Percentiles rank a stretch among this genome's conserved stretches.
These are phyloP conservation scores for Cordyceps cateniannulata DNA, from an alignment of 2,329 filamentous ascomycete species.

Conservation along the genomic window DNA sequence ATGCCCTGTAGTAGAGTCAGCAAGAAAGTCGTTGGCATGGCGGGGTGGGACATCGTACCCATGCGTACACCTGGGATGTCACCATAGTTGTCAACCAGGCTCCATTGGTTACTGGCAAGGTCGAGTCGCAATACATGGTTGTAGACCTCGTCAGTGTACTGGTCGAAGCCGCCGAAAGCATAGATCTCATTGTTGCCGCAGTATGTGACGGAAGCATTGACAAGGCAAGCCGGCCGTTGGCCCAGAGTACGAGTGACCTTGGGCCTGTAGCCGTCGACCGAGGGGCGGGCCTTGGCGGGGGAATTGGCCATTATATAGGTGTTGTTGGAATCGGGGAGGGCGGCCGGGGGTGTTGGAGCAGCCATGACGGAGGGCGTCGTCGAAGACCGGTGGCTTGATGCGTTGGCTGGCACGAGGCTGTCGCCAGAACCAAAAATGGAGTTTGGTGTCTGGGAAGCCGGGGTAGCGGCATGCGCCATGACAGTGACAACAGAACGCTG, in stretches of 20 bases:
- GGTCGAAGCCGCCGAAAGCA: conserved; percentile 96
- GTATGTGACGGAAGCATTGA: conserved; percentile 98
- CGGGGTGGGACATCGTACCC: conserved; percentile 50
- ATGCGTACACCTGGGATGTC: conserved; percentile 96
- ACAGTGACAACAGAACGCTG: conserved; percentile 11
- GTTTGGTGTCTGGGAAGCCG: conserved; percentile 30
- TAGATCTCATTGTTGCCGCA: conserved; percentile 97
- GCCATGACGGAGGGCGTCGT: conserved; percentile 20
- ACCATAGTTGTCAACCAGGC: conserved; percentile 93
- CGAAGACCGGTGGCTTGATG: conserved; percentile 23
- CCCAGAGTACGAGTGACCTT: conserved; percentile 73
- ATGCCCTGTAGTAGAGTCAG: conserved; percentile 56
- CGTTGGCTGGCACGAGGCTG: conserved; percentile 16
- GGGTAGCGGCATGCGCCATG: conserved; percentile 41
- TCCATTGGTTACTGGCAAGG: conserved; percentile 85
- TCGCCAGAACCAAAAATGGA: conserved; percentile 41
- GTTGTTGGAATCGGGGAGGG: conserved; percentile 52
- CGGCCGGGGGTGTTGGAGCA: conserved; percentile 24
- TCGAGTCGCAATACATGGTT: conserved; percentile 93
- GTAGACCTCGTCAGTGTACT: conserved; percentile 98
- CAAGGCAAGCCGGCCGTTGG: conserved; percentile 83
- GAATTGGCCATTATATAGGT: conserved; percentile 91
- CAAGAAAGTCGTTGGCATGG: conserved; percentile 3
- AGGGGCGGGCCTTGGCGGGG: conserved; percentile 59
- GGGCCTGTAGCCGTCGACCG: conserved; percentile 72